A percentile compares a stretch with the other conserved stretches of the same genome.
Conservation (phyloP, 306 rosid genomes). For the Biancaea sappan region DNA sequence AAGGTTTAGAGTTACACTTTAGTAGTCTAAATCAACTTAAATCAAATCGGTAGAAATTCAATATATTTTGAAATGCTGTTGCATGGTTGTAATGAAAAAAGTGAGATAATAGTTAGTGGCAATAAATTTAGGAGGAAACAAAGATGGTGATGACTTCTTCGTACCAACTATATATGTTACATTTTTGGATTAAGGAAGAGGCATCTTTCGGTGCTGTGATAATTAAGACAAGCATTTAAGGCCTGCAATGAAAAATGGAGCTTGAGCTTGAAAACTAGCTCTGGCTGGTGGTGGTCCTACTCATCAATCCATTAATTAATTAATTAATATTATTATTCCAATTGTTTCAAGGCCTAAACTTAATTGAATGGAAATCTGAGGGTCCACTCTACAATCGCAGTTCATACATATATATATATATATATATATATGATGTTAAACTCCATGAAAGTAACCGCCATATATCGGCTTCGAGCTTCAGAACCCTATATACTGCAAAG, state of each 20-base stretch:
- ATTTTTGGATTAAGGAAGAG: slow-evolving; percentile 7
- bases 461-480: neutral
- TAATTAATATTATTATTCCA: neutral
- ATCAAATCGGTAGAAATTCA: too few relatives aligned
- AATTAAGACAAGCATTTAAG: neutral
- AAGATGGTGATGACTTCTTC: neutral
- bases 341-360: slow-evolving; percentile 10
- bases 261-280: neutral
- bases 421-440: too few relatives aligned
- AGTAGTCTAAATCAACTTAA: too few relatives aligned
- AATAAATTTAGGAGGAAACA: neutral
- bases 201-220: slow-evolving; percentile 11
- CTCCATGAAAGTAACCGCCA: slow-evolving; percentile 37
- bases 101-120: too few relatives aligned
- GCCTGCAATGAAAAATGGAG: neutral
- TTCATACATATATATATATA: too few relatives aligned
- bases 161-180: neutral
- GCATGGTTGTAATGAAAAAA: too few relatives aligned
- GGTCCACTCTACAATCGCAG: slow-evolving; percentile 37
- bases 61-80: too few relatives aligned
- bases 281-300: slow-evolving; percentile 28
- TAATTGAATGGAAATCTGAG: neutral
- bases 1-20: too few relatives aligned
- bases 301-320: too few relatives aligned
- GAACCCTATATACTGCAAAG: neutral